phyloP scores from a whole-genome alignment of 441 rosid genomes.

The Theobroma grandiflorum region DNA sequence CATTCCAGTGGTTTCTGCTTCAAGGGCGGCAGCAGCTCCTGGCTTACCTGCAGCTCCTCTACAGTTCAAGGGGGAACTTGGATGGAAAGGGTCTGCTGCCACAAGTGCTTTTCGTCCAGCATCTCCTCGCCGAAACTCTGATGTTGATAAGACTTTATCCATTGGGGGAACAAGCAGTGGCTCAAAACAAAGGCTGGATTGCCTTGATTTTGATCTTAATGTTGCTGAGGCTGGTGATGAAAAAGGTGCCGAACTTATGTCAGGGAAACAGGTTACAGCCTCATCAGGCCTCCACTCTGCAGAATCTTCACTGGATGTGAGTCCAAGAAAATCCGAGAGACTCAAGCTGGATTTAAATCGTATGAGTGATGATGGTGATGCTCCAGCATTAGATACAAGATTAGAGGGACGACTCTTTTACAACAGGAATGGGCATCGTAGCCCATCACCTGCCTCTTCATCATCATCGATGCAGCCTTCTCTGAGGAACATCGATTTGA shows the following conservation, averaged over 20 bases:
- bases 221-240: conserved; percentile 83
- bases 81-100: conserved; percentile 83
- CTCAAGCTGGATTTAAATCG: conserved; percentile 86
- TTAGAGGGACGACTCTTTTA: conserved; percentile 55
- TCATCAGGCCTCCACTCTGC: conserved; percentile 63
- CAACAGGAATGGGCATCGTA: conserved; percentile 64
- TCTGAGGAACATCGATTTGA: conserved; percentile 87
- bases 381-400: conserved; percentile 57
- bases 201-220: conserved; percentile 89
- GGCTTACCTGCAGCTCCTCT: conserved; percentile 69
- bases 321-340: conserved; percentile 70
- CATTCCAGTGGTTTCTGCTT: conserved; percentile 67
- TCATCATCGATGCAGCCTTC: conserved; percentile 77
- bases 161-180: conserved; percentile 49
- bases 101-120: conserved; percentile 83
- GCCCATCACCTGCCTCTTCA: conserved; percentile 80
- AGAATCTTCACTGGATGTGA: conserved; percentile 69
- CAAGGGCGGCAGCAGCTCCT: conserved; percentile 60
- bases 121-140: conserved; percentile 64
- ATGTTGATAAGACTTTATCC: conserved; percentile 42
- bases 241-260: conserved; percentile 49
- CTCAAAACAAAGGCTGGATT: conserved; percentile 55
- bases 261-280: conserved; percentile 58
- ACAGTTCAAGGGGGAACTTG: conserved; percentile 77
- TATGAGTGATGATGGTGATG: conserved; percentile 69